Conservation (phyloP, 75 land plant genomes). For the Gnetum montanum region DNA sequence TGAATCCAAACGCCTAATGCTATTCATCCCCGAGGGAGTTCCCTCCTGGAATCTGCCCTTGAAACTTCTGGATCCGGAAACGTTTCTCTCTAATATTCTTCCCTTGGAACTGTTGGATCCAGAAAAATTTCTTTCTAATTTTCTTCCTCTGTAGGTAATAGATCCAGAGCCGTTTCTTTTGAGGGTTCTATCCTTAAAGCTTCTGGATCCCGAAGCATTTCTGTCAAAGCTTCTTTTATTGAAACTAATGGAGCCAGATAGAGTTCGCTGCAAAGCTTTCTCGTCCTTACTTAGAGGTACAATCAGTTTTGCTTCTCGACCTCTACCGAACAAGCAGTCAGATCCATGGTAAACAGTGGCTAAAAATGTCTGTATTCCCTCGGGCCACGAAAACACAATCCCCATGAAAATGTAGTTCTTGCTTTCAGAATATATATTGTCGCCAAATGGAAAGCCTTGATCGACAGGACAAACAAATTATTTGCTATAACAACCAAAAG, state of each 20-base stretch:
- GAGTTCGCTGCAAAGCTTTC: not conserved
- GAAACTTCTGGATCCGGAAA: not conserved
- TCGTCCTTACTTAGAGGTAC: not conserved
- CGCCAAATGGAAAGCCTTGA: not conserved
- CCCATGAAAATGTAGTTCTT: not conserved
- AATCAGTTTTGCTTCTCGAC: not conserved
- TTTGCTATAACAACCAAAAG: not conserved
- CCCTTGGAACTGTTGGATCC: constrained; percentile 3
- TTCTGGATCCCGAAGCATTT: constrained; percentile 8
- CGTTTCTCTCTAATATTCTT: not conserved
- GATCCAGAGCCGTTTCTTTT: constrained; percentile 6
- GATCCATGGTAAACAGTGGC: not conserved
- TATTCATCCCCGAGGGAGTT: constrained; percentile 2
- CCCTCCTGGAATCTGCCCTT: not conserved
- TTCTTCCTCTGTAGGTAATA: constrained; percentile 6
- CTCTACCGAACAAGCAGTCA: not conserved
- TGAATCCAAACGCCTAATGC: constrained; percentile 4
- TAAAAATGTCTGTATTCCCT: not conserved
- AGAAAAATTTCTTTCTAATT: not conserved
- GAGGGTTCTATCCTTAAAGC: constrained; percentile 8
- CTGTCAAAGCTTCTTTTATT: not conserved
- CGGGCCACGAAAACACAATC: not conserved
- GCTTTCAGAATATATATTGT: not conserved
- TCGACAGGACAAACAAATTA: not conserved
- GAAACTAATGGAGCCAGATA: constrained; percentile 1